Percentiles rank a stretch among this genome's conserved stretches.
Evolutionary conservation across 176 grass and related monocot genomes (phyloP).

Genomic region (Aegilops bicornis): DNA sequence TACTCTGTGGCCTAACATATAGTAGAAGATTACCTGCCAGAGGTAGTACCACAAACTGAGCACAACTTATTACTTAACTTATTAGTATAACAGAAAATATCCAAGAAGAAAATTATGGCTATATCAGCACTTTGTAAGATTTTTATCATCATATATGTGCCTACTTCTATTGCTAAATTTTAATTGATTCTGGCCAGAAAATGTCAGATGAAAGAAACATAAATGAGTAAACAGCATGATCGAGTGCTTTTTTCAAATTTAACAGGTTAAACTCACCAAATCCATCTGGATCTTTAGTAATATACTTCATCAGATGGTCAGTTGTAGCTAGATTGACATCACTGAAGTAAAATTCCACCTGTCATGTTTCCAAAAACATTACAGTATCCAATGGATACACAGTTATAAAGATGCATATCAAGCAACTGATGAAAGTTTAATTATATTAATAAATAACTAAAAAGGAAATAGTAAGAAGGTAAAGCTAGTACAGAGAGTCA

Average conservation of each 20-base stretch:
- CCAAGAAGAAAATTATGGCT: not conserved
- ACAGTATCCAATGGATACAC: not conserved
- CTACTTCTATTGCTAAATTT: not conserved
- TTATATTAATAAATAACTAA: conserved; percentile 19
- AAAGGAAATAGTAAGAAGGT: conserved; percentile 13
- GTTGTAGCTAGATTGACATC: conserved; percentile 93
- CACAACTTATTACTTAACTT: not conserved
- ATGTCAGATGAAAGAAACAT: not conserved
- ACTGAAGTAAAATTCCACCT: conserved; percentile 99
- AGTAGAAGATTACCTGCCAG: conserved; percentile 3
- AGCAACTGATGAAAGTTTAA: not conserved
- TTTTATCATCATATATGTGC: not conserved
- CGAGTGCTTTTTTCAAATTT: not conserved
- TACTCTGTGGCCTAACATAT: conserved; percentile 1
- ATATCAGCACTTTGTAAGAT: not conserved
- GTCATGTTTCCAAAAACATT: conserved; percentile 31
- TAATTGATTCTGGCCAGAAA: not conserved
- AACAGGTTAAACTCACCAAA: conserved; percentile 62
- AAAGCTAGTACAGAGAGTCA: not conserved
- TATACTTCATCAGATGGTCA: conserved; percentile 92
- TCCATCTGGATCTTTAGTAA: conserved; percentile 85
- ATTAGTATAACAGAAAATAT: not conserved
- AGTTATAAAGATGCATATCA: conserved; percentile 13
- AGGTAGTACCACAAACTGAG: not conserved
- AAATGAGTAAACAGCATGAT: not conserved